Evolutionary conservation across 768 basidiomycete species (phyloP), one percentile per base, ranked within the genome.

Genomic region (Pisolithus orientalis): DNA sequence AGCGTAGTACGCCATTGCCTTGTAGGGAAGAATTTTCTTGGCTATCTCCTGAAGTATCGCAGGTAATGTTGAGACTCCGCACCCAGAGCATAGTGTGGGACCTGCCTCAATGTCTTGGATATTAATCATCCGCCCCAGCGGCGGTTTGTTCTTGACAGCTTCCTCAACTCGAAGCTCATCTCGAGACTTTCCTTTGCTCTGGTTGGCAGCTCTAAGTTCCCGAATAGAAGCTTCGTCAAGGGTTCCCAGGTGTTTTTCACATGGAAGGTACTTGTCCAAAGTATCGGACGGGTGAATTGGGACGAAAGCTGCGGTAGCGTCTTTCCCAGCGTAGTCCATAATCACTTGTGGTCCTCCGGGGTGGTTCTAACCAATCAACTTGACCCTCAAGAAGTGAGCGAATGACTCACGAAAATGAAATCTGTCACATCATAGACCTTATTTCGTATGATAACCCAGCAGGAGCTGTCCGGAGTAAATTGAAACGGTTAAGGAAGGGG

Each of bases 221-320:
- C 63, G 63, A 2, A 73, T 67, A 3, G 80, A 77, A 46, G 71
- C 65, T 6, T 70, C 61, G 40, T 81, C 78, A 28, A 95, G 71
- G 3, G 73, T 62, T 1, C 92, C 92, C 10, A 94, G 74, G 64
- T 87, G 85, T 62, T 85, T 89, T 27, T 84, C 81, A 14, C 72
- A 68, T 9, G 84, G 78, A 17, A 92, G 75, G 64, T 85, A 78
- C 67, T 80, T 83, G 47, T 84, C 79, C 45, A 95, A 78, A 17
- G 89, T 83, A 57, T 88, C 85, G 25, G 85, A 81, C 3, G 94
- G 84, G 68, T 97, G 94, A 40, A 96, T 90, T 5, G 88, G 87
- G 55, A 86, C 78, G 62, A 85, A 90, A 4, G 73, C 85, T 6
- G 69, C 68, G 0, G 88, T 90, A n/a, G 90, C 91, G 65, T 94